Percentiles rank a stretch among this genome's conserved stretches.
phyloP scores from a whole-genome alignment of 441 rosid genomes.

The Populus tomentosa region DNA sequence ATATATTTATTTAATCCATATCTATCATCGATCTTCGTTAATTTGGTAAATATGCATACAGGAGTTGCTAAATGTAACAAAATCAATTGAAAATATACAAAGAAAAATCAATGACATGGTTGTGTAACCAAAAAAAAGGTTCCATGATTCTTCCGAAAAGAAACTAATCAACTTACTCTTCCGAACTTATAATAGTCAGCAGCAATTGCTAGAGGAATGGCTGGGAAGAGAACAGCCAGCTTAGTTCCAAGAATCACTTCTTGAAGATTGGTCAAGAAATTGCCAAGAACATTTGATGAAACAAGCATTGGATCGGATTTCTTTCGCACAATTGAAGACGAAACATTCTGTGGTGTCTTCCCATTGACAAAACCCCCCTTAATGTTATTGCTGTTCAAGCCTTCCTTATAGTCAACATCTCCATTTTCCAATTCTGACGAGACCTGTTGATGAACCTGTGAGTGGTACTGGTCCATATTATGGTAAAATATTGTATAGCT shows the following conservation, averaged over 20 bases:
- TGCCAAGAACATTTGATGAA: slow-evolving; percentile 41
- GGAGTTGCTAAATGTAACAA: not conserved
- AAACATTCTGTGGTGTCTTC: slow-evolving; percentile 53
- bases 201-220: slow-evolving; percentile 63
- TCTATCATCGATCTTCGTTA: not conserved
- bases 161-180: slow-evolving; percentile 35
- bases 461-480: slow-evolving; percentile 15
- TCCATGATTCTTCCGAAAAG: not conserved
- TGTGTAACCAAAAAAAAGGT: not conserved
- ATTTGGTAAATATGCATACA: not conserved
- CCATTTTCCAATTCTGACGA: slow-evolving; percentile 35
- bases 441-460: slow-evolving; percentile 11
- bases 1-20: no score
- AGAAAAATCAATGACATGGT: not conserved
- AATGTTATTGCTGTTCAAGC: not conserved
- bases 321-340: slow-evolving; percentile 55
- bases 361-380: slow-evolving; percentile 15
- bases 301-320: slow-evolving; percentile 58
- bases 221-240: slow-evolving; percentile 67
- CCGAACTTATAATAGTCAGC: slow-evolving; percentile 49
- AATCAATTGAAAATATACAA: not conserved
- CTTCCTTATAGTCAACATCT: not conserved
- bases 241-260: slow-evolving; percentile 79
- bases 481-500: not conserved
- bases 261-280: slow-evolving; percentile 56